Evolutionary conservation across 106 monocot genomes (phyloP).

Genomic region (Alisma plantagoaquatica): DNA sequence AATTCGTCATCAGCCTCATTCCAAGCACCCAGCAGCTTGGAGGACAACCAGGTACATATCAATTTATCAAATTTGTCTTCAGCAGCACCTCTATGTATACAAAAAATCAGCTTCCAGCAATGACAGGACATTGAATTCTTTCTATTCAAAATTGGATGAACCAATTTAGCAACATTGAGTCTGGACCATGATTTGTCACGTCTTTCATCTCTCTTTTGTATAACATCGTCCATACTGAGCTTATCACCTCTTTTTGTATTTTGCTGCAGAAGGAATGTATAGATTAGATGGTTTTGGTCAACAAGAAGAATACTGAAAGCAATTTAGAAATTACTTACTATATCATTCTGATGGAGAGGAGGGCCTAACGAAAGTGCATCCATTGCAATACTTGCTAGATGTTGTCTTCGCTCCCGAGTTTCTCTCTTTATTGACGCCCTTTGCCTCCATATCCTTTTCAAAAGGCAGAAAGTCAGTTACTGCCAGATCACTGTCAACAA

Average conservation of each 20-base stretch:
- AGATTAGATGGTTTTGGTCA: not conserved
- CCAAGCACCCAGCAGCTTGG: conserved; percentile 49
- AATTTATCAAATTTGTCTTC: conserved; percentile 18
- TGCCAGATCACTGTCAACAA: not conserved
- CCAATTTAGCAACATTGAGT: conserved; percentile 50
- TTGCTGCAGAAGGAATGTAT: conserved; percentile 22
- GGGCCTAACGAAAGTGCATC: conserved; percentile 64
- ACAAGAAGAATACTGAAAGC: not conserved
- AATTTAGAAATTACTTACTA: conserved; percentile 24
- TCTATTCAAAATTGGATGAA: conserved; percentile 44
- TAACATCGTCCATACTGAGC: conserved; percentile 47
- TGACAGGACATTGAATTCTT: conserved; percentile 51
- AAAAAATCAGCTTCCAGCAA: conserved; percentile 69
- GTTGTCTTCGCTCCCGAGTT: conserved; percentile 34
- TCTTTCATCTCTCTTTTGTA: conserved; percentile 33
- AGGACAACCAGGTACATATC: conserved; percentile 57
- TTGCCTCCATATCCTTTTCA: conserved; percentile 70
- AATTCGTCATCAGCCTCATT: conserved; percentile 21
- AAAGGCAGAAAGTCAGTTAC: not conserved
- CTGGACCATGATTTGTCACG: conserved; percentile 43
- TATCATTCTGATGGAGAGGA: conserved; percentile 29
- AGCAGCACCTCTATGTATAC: conserved; percentile 17
- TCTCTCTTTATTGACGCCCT: conserved; percentile 31
- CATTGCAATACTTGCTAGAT: conserved; percentile 52
- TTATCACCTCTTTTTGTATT: conserved; percentile 3